Evolutionary conservation across 768 basidiomycete species (phyloP).

Genomic region (Boletus patriciae): DNA sequence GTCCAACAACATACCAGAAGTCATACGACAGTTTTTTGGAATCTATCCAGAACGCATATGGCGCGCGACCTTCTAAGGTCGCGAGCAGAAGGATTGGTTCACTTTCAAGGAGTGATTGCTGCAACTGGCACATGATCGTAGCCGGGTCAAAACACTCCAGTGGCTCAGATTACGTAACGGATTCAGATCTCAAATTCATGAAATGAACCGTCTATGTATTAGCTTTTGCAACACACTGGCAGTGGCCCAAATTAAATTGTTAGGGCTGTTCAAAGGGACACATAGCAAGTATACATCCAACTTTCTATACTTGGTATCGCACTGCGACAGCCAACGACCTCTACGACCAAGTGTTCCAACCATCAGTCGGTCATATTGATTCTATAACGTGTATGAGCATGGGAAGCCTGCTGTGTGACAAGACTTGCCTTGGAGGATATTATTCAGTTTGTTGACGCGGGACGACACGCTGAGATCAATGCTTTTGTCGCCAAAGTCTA

Average conservation of each 20-base stretch:
- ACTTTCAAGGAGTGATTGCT: neutral
- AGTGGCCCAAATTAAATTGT: neutral
- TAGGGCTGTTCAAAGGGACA: conserved; percentile 1
- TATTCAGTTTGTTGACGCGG: conserved; percentile 93
- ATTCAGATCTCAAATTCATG: neutral
- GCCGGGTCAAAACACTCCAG: neutral
- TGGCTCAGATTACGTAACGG: neutral
- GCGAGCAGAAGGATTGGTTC: neutral
- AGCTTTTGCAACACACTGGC: neutral
- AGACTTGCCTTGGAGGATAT: conserved; percentile 73
- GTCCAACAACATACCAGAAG: conserved; percentile 13
- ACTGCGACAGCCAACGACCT: neutral
- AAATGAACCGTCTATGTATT: neutral
- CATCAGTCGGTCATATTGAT: conserved; percentile 22
- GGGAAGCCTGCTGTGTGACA: neutral
- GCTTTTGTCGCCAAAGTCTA: conserved; percentile 98
- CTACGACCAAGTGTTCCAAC: neutral
- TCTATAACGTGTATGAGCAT: conserved; percentile 22
- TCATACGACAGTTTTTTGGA: conserved; percentile 3
- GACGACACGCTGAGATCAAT: conserved; percentile 94
- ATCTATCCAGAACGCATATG: neutral
- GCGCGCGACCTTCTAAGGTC: neutral
- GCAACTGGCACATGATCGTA: no score
- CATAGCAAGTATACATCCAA: conserved; percentile 5
- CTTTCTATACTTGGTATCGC: conserved; percentile 12